Evolutionary conservation across 2,329 filamentous ascomycete genomes (phyloP).

Genomic region (Daldinia eschscholtzii): DNA sequence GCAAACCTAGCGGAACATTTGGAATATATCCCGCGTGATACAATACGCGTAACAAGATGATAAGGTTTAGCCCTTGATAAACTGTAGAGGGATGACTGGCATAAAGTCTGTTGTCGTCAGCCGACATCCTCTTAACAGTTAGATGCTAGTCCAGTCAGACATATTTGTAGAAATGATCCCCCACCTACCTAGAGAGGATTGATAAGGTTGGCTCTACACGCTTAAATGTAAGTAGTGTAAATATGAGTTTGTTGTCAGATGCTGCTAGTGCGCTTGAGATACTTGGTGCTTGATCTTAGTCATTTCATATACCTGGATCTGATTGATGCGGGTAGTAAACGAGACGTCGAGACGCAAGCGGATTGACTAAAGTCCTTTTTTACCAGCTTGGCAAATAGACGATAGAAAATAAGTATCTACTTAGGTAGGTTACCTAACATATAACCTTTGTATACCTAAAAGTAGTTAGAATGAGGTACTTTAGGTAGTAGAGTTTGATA

Average conservation of each 20-base stretch:
- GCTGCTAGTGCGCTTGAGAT: not conserved
- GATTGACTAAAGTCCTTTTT: not conserved
- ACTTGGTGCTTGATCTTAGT: not conserved
- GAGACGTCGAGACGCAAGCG: not conserved
- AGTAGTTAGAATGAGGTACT: too few relatives aligned
- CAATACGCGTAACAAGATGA: conserved; percentile 15
- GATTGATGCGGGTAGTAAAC: not conserved
- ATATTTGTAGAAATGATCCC: conserved; percentile 14
- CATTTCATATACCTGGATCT: not conserved
- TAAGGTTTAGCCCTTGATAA: conserved; percentile 14
- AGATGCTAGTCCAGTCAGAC: conserved; percentile 17
- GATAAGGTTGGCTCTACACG: conserved; percentile 9
- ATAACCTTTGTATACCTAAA: not conserved
- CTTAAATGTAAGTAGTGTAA: not conserved
- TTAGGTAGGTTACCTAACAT: not conserved
- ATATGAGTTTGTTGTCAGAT: not conserved
- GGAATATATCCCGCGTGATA: conserved; percentile 14
- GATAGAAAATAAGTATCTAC: not conserved
- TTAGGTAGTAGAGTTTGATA: not conserved
- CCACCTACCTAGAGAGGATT: not conserved
- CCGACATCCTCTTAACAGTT: conserved; percentile 18
- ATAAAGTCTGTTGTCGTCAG: conserved; percentile 17
- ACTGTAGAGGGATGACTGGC: not conserved
- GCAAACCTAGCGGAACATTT: conserved; percentile 14
- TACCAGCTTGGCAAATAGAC: not conserved